These are phyloP conservation scores for Theobroma grandiflorum DNA, from an alignment of 441 rosid genomes.

Conservation along the genomic window DNA sequence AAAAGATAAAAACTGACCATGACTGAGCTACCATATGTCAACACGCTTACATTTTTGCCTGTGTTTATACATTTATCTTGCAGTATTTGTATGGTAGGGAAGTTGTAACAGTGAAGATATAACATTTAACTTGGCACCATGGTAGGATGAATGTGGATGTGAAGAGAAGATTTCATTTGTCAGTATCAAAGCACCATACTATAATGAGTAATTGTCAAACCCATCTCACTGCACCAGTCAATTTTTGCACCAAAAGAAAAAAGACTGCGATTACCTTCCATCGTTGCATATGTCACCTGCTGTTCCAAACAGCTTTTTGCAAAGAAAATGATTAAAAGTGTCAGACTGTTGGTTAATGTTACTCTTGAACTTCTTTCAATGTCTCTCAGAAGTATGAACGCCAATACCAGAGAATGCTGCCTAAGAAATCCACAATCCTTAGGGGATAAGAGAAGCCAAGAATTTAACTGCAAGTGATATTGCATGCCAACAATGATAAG, in stretches of 20 bases:
- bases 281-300: no score
- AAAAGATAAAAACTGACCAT: background rate
- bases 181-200: background rate
- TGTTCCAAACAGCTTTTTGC: background rate
- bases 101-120: background rate
- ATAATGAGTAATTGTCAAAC: background rate
- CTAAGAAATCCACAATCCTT: background rate
- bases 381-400: background rate
- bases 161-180: background rate
- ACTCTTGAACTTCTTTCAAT: background rate
- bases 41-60: background rate
- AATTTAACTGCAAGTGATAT: background rate
- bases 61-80: background rate
- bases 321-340: background rate
- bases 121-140: background rate
- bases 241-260: background rate
- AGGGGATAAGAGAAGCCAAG: background rate
- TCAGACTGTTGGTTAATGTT: background rate
- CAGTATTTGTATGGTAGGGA: background rate
- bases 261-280: background rate
- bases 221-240: background rate
- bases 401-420: background rate
- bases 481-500: background rate
- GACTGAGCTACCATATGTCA: background rate
- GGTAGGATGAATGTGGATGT: background rate